Conservation (phyloP, 2,329 filamentous ascomycete species). For the Calonectria pauciramosa region DNA sequence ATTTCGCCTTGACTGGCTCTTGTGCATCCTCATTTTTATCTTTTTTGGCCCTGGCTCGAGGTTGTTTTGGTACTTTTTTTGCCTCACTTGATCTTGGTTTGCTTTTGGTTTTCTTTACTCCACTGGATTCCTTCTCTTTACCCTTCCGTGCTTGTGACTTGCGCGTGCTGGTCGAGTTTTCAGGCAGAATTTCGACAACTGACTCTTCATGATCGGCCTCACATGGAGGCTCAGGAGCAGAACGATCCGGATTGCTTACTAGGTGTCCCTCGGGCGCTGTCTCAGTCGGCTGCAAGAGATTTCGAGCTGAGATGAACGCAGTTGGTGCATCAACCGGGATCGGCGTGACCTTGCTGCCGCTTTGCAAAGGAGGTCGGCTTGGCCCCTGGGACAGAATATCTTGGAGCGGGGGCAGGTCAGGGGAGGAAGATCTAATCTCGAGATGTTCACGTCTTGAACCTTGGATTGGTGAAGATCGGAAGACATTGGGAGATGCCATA, state of each 20-base stretch:
- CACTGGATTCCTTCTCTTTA: slow-evolving; percentile 24
- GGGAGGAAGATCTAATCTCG: slow-evolving; percentile 62
- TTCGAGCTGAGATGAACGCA: slow-evolving; percentile 59
- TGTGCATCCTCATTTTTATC: background rate
- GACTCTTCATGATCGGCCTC: slow-evolving; percentile 36
- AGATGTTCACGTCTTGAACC: slow-evolving; percentile 50
- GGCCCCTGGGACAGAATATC: slow-evolving; percentile 59
- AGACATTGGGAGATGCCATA: slow-evolving; percentile 53
- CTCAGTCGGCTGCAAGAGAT: slow-evolving; percentile 52
- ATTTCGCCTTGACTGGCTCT: slow-evolving; percentile 35
- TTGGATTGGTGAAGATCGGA: slow-evolving; percentile 48
- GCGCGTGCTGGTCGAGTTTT: slow-evolving; percentile 32
- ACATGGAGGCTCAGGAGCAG: background rate
- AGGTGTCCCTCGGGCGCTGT: slow-evolving; percentile 30
- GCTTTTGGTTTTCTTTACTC: slow-evolving; percentile 9
- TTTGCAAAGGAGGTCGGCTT: slow-evolving; percentile 50
- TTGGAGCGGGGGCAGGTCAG: slow-evolving; percentile 66
- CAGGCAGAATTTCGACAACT: slow-evolving; percentile 41
- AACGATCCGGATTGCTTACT: background rate
- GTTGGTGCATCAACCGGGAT: slow-evolving; percentile 53
- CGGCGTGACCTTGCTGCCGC: slow-evolving; percentile 53
- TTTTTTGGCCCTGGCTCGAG: slow-evolving; percentile 38
- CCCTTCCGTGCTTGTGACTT: slow-evolving; percentile 37
- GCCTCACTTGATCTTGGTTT: slow-evolving; percentile 31
- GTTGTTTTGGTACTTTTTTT: slow-evolving; percentile 56